phyloP scores from a whole-genome alignment of 495 filamentous ascomycete genomes.

The Polyplosphaeria fusca region DNA sequence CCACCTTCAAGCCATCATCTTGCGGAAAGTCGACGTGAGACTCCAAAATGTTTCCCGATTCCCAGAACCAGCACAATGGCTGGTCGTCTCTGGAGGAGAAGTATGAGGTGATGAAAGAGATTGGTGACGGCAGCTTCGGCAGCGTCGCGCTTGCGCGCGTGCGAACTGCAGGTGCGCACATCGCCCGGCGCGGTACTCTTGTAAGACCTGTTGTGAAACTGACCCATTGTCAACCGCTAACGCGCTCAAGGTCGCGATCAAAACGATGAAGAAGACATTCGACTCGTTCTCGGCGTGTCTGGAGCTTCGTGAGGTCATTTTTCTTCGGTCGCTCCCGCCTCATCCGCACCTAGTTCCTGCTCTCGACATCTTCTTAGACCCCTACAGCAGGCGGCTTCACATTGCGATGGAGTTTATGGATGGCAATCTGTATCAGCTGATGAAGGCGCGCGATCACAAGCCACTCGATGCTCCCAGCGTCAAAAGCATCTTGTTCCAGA shows the following conservation, averaged over 20 bases:
- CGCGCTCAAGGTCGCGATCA: constrained; percentile 80
- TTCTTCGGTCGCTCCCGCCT: constrained; percentile 79
- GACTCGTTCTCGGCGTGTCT: constrained; percentile 85
- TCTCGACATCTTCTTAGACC: constrained; percentile 97
- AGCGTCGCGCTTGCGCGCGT: constrained; percentile 91
- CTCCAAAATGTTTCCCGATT: constrained; percentile 31
- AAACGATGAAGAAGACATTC: constrained; percentile 99
- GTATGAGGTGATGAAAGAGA: constrained; percentile 96
- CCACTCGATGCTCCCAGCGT: constrained; percentile 84
- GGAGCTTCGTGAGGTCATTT: constrained; percentile 94
- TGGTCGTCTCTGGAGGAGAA: constrained; percentile 58
- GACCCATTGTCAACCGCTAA: constrained; percentile 9
- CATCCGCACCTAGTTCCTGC: constrained; percentile 94
- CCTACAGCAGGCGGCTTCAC: constrained; percentile 89
- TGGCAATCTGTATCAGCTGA: constrained; percentile 96
- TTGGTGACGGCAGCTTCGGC: constrained; percentile 97
- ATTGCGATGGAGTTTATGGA: constrained; percentile 99
- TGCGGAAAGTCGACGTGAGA: constrained; percentile 3
- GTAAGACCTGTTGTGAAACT: constrained; percentile 52
- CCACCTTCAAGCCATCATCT: too few species aligned
- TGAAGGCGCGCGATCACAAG: constrained; percentile 97
- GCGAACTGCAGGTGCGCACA: constrained; percentile 79
- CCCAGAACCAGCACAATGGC: constrained; percentile 38
- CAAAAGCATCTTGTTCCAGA: constrained; percentile 97
- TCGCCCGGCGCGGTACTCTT: constrained; percentile 87